Evolutionary conservation across 257 asterid genomes (phyloP), one percentile per base, ranked within the genome.

Genomic region (Cruciata laevipes): DNA sequence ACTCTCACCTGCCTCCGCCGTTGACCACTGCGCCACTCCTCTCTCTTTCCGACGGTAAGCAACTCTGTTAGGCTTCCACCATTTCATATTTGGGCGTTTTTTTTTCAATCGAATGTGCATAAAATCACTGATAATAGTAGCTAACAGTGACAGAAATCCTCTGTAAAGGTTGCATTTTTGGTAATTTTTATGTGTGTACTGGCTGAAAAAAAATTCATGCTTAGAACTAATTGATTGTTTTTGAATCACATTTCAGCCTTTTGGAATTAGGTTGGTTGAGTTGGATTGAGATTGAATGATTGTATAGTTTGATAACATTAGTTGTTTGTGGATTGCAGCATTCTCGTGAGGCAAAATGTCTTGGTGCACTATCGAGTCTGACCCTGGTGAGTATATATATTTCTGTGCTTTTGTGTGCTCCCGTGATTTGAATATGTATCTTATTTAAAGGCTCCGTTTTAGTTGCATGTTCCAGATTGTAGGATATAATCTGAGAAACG

Each of bases 351-450:
- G 38, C 72, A 77, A 44, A 81, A 94, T 94, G 99, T 94, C 99
- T 70, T 94, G 98, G 96, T 94, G 99, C 84, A 94, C 99, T 47
- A 90, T 94, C 31, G 99, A 94, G 81, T 94, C 99, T 59, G 97
- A 94, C 83, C 99, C 99, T 40, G 99, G 99, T 94, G 81, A 65
- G 83, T 63, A 68, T 13, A 21, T 7, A 14, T 6, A 10, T n/a
- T 32, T 30, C 4, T 47, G 7, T 66, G 60, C 42, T 4, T 16
- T 30, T 17, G 32, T 66, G 11, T 57, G 16, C 33, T 23, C 16
- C 57, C 24, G 0, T 51, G 57, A 51, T 51, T 20, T 53, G 59
- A 21, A 53, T 53, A 6, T 53, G 59, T 18, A 6, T 53, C 0
- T 53, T 20, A 18, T 53, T 20, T 18, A n/a, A 53, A 53, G 7